Evolutionary conservation across 306 rosid genomes (phyloP).

Genomic region (Acacia acuminata): DNA sequence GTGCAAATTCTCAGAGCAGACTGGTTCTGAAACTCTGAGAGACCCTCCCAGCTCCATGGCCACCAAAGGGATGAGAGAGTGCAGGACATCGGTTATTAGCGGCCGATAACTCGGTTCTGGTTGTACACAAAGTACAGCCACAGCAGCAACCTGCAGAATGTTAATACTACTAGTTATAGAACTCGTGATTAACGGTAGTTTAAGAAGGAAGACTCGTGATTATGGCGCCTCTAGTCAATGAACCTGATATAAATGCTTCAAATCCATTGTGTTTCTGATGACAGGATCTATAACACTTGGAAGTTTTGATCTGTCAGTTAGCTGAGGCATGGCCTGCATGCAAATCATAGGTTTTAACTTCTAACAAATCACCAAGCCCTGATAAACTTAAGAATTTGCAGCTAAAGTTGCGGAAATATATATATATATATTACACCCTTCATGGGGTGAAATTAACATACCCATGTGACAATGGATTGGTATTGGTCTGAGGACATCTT

Average conservation of each 20-base stretch:
- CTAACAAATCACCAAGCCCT: slow-evolving; percentile 20
- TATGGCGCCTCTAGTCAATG: slow-evolving; percentile 19
- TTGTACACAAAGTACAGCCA: slow-evolving; percentile 91
- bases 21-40: slow-evolving; percentile 60
- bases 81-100: slow-evolving; percentile 81
- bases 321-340: slow-evolving; percentile 96
- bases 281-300: slow-evolving; percentile 76
- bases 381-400: slow-evolving; percentile 17
- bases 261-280: slow-evolving; percentile 82
- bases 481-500: slow-evolving; percentile 52
- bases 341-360: slow-evolving; percentile 36
- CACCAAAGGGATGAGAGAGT: slow-evolving; percentile 89
- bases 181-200: background rate
- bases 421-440: background rate
- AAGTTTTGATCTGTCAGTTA: slow-evolving; percentile 83
- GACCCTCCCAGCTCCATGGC: slow-evolving; percentile 86
- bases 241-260: slow-evolving; percentile 94
- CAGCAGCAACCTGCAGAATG: slow-evolving; percentile 87
- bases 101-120: slow-evolving; percentile 93
- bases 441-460: slow-evolving; percentile 37
- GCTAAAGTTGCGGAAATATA: background rate
- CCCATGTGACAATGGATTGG: slow-evolving; percentile 85
- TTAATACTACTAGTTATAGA: slow-evolving; percentile 8
- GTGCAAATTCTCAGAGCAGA: slow-evolving; percentile 26
- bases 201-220: slow-evolving; percentile 1